Evolutionary conservation across 129 eudicot genomes (phyloP).

Genomic region (Tanacetum coccineum): DNA sequence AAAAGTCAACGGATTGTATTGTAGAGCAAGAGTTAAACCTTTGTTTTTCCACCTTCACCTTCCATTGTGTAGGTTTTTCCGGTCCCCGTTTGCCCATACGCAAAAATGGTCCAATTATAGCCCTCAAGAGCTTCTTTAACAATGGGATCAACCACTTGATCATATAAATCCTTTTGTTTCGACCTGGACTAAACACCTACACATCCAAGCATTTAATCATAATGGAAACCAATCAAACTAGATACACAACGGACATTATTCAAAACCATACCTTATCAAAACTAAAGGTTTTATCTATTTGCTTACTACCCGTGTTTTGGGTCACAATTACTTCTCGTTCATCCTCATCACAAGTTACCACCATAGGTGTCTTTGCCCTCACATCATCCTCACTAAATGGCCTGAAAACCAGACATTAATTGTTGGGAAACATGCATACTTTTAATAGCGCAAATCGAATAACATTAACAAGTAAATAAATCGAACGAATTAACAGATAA

Average conservation of each 20-base stretch:
- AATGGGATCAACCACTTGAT: slow-evolving; percentile 50
- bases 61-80: slow-evolving; percentile 72
- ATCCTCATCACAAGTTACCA: slow-evolving; percentile 45
- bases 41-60: slow-evolving; percentile 56
- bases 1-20: slow-evolving; percentile 12
- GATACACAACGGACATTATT: neutral
- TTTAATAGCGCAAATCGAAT: too few species aligned
- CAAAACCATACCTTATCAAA: slow-evolving; percentile 48
- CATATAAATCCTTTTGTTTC: slow-evolving; percentile 55
- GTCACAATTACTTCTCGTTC: slow-evolving; percentile 43
- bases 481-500: too few species aligned
- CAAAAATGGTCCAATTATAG: slow-evolving; percentile 64
- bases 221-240: slow-evolving; percentile 7
- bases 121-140: slow-evolving; percentile 61
- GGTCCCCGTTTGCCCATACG: slow-evolving; percentile 69
- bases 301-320: slow-evolving; percentile 53
- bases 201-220: slow-evolving; percentile 12
- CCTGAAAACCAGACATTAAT: slow-evolving; percentile 34
- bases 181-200: slow-evolving; percentile 59
- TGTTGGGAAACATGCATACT: too few species aligned
- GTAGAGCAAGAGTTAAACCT: slow-evolving; percentile 32
- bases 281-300: slow-evolving; percentile 42
- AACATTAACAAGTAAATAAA: too few species aligned
- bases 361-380: slow-evolving; percentile 39
- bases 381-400: slow-evolving; percentile 51